Percentiles rank a stretch among this genome's conserved stretches.
Conservation (phyloP, 306 rosid species). For the Trifolium subterraneum region DNA sequence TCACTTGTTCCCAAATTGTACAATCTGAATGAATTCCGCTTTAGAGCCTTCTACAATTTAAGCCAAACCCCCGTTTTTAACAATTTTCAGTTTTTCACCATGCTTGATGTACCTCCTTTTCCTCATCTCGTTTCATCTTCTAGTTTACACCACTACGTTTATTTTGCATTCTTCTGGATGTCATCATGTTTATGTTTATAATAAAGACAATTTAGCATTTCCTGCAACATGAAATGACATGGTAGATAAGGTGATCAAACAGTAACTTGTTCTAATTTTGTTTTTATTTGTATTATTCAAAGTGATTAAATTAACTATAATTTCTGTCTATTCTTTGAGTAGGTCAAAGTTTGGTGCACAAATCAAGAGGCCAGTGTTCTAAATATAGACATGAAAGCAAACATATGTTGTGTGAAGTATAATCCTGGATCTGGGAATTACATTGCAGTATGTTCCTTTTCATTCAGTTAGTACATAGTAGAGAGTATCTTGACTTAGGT, state of each 20-base stretch:
- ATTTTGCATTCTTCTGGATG: no score
- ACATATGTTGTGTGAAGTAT: constrained; percentile 95
- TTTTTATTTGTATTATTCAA: constrained; percentile 20
- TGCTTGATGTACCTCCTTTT: no score
- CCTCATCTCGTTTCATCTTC: no score
- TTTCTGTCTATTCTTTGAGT: constrained; percentile 44
- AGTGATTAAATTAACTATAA: constrained; percentile 27
- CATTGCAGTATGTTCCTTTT: constrained; percentile 75
- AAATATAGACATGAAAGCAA: constrained; percentile 98
- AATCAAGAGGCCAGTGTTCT: constrained; percentile 89
- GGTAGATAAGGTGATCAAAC: constrained; percentile 13
- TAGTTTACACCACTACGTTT: no score
- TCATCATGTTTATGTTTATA: no score
- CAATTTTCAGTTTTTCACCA: no score
- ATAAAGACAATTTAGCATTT: constrained; percentile 13
- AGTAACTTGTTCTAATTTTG: constrained; percentile 10
- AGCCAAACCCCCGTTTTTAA: no score
- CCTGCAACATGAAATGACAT: neutral
- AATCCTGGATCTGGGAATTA: constrained; percentile 94
- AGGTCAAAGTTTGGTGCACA: constrained; percentile 98
- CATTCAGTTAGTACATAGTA: constrained; percentile 30
- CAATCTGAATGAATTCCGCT: no score
- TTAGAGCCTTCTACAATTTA: no score
- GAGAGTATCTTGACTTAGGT: constrained; percentile 24
- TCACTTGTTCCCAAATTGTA: no score